These are phyloP conservation scores for Phoma sp. DNA, from an alignment of 2,329 filamentous ascomycete genomes.

Conservation along the genomic window DNA sequence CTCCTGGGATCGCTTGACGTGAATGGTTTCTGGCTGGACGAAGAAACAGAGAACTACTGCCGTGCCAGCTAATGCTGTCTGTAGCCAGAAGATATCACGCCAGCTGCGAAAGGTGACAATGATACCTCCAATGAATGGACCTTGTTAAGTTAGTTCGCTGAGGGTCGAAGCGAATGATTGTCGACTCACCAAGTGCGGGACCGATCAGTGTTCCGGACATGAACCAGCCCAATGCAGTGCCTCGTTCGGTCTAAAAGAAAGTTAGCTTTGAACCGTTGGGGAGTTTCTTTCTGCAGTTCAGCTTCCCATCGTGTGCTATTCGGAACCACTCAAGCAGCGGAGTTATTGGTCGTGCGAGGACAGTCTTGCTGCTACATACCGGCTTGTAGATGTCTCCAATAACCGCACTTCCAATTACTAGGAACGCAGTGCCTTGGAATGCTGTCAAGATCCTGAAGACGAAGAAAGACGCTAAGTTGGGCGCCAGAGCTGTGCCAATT, in stretches of 20 bases:
- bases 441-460: slow-evolving; percentile 77
- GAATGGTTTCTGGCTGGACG: slow-evolving; percentile 76
- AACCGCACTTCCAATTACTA: slow-evolving; percentile 74
- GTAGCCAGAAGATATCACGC: slow-evolving; percentile 80
- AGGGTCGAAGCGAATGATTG: neutral
- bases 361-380: slow-evolving; percentile 33
- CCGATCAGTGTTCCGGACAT: slow-evolving; percentile 74
- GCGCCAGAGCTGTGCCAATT: slow-evolving; percentile 75
- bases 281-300: slow-evolving; percentile 18
- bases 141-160: slow-evolving; percentile 54
- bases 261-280: slow-evolving; percentile 40
- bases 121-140: slow-evolving; percentile 75
- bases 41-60: slow-evolving; percentile 68
- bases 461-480: slow-evolving; percentile 74
- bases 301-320: neutral
- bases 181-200: slow-evolving; percentile 53
- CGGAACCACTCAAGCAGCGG: neutral
- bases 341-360: no score
- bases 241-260: slow-evolving; percentile 65
- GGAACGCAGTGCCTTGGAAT: slow-evolving; percentile 76
- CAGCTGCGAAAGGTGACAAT: slow-evolving; percentile 78
- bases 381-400: slow-evolving; percentile 66
- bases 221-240: slow-evolving; percentile 77
- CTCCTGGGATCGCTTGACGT: slow-evolving; percentile 68
- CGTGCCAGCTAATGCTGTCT: slow-evolving; percentile 70